Evolutionary conservation across 768 basidiomycete genomes (phyloP).

Genomic region (Cystobasidium tubakii): DNA sequence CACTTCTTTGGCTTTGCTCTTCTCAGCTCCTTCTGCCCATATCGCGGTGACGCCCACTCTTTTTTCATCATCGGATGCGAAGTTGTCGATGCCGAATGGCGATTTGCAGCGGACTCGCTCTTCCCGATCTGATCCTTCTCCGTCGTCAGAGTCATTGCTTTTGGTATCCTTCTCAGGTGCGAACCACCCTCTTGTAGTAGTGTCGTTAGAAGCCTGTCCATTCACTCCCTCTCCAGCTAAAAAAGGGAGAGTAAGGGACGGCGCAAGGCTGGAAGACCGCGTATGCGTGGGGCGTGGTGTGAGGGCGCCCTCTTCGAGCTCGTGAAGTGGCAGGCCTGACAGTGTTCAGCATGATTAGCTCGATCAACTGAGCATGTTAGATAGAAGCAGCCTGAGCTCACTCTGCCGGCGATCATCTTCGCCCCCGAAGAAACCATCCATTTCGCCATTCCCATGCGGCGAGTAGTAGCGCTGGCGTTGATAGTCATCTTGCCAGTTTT

Average conservation of each 20-base stretch:
- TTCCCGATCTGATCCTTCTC: constrained; percentile 5
- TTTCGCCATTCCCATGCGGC: neutral
- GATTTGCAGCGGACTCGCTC: neutral
- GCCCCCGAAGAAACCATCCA: neutral
- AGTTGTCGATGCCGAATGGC: neutral
- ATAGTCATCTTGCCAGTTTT: neutral
- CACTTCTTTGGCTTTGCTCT: neutral
- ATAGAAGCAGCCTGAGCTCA: neutral
- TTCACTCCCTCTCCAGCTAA: neutral
- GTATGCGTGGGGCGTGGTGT: neutral
- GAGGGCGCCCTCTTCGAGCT: neutral
- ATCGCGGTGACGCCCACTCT: neutral
- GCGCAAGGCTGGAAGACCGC: constrained; percentile 14
- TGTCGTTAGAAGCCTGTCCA: neutral
- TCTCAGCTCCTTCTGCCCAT: neutral
- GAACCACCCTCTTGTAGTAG: neutral
- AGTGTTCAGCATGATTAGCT: neutral
- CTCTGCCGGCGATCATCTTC: neutral
- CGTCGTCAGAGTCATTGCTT: constrained; percentile 1
- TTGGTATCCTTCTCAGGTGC: neutral
- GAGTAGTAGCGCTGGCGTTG: neutral
- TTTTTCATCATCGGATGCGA: constrained; percentile 21
- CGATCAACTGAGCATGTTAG: neutral
- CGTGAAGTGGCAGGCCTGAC: neutral
- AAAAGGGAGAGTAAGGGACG: constrained; percentile 14